Conservation (phyloP, 768 basidiomycete genomes). For the Lactarius hatsudake region DNA sequence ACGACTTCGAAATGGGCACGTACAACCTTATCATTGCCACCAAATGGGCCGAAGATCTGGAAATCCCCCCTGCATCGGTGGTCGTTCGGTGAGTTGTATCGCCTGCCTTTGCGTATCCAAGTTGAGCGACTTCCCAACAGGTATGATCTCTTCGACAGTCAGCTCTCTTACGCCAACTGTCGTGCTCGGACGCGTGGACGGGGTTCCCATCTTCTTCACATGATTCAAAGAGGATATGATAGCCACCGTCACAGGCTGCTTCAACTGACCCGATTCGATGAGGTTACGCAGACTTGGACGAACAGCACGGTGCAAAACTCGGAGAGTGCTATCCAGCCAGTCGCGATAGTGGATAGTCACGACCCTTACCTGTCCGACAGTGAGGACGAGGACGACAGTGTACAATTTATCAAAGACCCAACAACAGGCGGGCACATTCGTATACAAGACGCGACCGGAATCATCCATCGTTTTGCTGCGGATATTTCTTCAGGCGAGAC, state of each 20-base stretch:
- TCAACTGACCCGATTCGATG: constrained; percentile 40
- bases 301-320: constrained; percentile 40
- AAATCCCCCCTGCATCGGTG: constrained; percentile 52
- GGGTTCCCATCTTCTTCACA: constrained; percentile 55
- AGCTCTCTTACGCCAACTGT: constrained; percentile 55
- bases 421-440: constrained; percentile 59
- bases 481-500: constrained; percentile 9
- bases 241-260: constrained; percentile 53
- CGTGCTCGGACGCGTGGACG: constrained; percentile 47
- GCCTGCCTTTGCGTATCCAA: not conserved
- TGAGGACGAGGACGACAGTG: constrained; percentile 45
- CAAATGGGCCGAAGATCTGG: constrained; percentile 57
- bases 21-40: constrained; percentile 65
- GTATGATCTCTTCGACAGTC: constrained; percentile 61
- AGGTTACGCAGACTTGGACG: constrained; percentile 49
- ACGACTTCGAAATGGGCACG: constrained; percentile 50
- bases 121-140: constrained; percentile 35
- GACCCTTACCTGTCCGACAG: constrained; percentile 49
- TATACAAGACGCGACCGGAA: constrained; percentile 53
- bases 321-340: constrained; percentile 46
- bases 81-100: constrained; percentile 54
- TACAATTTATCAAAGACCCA: constrained; percentile 54
- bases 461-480: constrained; percentile 52
- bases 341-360: constrained; percentile 39
- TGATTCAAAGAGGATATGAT: constrained; percentile 60